Conservation (phyloP, 2,329 filamentous ascomycete species). For the Alternaria sp. region DNA sequence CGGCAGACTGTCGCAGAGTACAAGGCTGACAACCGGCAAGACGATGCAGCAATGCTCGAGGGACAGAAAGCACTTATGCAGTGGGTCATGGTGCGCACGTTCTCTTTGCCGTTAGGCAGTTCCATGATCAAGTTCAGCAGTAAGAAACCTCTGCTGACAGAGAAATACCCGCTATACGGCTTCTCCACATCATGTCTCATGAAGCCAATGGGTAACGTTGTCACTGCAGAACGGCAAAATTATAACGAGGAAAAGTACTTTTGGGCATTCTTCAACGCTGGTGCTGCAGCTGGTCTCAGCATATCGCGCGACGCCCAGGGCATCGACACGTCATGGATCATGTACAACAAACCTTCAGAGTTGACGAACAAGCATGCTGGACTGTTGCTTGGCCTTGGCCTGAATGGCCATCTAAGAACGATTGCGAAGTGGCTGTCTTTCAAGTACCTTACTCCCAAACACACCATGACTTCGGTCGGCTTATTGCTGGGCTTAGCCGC, state of each 20-base stretch:
- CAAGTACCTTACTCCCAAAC: slow-evolving; percentile 98
- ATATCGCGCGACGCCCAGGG: slow-evolving; percentile 89
- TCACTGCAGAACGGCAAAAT: slow-evolving; percentile 85
- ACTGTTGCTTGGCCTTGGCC: slow-evolving; percentile 84
- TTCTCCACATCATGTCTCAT: slow-evolving; percentile 93
- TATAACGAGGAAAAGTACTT: slow-evolving; percentile 97
- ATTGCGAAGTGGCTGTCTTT: slow-evolving; percentile 98
- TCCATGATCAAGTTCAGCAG: slow-evolving; percentile 88
- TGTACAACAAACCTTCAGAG: slow-evolving; percentile 95
- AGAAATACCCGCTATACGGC: slow-evolving; percentile 86
- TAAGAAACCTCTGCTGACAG: slow-evolving; percentile 85
- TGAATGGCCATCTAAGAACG: slow-evolving; percentile 93
- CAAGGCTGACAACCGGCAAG: slow-evolving; percentile 75
- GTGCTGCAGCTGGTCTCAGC: slow-evolving; percentile 88
- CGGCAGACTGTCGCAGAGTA: slow-evolving; percentile 81
- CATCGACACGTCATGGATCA: slow-evolving; percentile 98
- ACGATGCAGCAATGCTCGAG: slow-evolving; percentile 86
- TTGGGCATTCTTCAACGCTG: slow-evolving; percentile 98
- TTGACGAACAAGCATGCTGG: slow-evolving; percentile 96
- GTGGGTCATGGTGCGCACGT: slow-evolving; percentile 81
- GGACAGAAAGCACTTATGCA: slow-evolving; percentile 91
- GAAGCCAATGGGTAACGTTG: slow-evolving; percentile 87
- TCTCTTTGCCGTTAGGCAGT: slow-evolving; percentile 86
- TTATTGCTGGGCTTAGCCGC: slow-evolving; percentile 90
- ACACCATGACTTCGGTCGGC: slow-evolving; percentile 98